Evolutionary conservation across 1,139 yeast species (phyloP).

Genomic region (Kodamaea sp.): DNA sequence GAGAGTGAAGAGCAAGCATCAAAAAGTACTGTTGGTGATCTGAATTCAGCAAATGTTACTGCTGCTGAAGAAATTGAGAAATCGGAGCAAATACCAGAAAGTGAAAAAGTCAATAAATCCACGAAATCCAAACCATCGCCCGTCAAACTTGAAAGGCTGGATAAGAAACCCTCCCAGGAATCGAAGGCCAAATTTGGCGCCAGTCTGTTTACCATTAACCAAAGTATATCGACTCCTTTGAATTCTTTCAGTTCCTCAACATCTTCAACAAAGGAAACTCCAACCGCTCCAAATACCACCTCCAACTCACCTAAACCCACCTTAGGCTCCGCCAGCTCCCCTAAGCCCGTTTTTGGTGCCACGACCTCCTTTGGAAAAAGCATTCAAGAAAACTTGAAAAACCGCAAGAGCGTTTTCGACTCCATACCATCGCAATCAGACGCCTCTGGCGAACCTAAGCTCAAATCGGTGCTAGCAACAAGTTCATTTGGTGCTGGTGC

Average conservation of each 20-base stretch:
- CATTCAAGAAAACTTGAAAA: conserved; percentile 22
- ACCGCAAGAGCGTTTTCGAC: conserved; percentile 40
- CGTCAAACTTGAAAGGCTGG: background rate
- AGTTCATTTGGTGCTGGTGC: conserved; percentile 1
- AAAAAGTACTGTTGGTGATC: too few species aligned
- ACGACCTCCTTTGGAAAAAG: conserved; percentile 60
- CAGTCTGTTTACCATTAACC: conserved; percentile 26
- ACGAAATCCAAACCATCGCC: background rate
- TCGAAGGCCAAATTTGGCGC: conserved; percentile 34
- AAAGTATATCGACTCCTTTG: conserved; percentile 23
- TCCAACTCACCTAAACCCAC: conserved; percentile 6
- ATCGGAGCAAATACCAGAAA: too few species aligned
- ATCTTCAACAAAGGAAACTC: conserved; percentile 8
- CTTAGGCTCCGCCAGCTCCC: conserved; percentile 7
- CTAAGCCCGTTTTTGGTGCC: conserved; percentile 45
- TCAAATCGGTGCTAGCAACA: too few species aligned
- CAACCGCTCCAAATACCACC: conserved; percentile 13
- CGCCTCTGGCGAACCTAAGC: conserved; percentile 8
- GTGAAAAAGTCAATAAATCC: too few species aligned
- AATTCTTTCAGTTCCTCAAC: conserved; percentile 16
- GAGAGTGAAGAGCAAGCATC: too few species aligned
- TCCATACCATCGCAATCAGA: conserved; percentile 17
- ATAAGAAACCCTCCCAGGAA: conserved; percentile 2
- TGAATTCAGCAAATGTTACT: too few species aligned
- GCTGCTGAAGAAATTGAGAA: too few species aligned